Conservation (phyloP, 2,329 filamentous ascomycete genomes). For the Pseudocercospora ulei region DNA sequence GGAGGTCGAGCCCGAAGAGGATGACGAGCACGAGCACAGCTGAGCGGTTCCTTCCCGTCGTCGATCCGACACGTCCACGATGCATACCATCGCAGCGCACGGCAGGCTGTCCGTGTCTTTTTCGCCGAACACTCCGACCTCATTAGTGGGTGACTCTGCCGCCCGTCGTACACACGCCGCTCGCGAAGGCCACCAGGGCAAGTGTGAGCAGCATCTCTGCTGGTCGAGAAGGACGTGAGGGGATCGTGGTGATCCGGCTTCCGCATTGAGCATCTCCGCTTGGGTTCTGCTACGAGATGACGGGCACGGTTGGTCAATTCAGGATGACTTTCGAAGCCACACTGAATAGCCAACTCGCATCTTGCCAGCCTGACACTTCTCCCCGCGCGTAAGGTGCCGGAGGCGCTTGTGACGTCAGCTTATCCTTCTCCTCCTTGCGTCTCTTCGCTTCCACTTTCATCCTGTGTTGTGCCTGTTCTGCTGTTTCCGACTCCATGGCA, state of each 20-base stretch:
- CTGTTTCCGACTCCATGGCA: constrained; percentile 26
- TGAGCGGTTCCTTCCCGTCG: background rate
- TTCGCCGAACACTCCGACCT: no score
- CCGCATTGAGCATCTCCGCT: no score
- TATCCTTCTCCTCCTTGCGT: constrained; percentile 33
- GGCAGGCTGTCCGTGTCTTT: no score
- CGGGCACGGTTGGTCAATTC: no score
- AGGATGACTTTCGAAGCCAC: constrained; percentile 40
- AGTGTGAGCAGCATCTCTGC: no score
- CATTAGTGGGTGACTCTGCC: no score
- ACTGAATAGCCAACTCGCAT: constrained; percentile 50
- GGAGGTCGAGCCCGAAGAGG: constrained; percentile 48
- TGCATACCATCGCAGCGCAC: background rate
- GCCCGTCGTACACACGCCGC: no score
- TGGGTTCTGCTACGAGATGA: no score
- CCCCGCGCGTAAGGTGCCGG: constrained; percentile 32
- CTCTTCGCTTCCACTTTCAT: constrained; percentile 32
- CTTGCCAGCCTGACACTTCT: constrained; percentile 46
- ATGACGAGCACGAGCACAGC: constrained; percentile 42
- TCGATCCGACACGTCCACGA: no score
- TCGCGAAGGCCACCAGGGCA: no score
- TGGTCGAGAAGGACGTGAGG: no score
- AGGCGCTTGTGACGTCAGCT: constrained; percentile 19
- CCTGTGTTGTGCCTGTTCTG: constrained; percentile 27
- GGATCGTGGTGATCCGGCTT: no score